Percentiles rank a stretch among this genome's conserved stretches.
phyloP scores from a whole-genome alignment of 2,329 filamentous ascomycete species.

The Cladophialophora exuberans region DNA sequence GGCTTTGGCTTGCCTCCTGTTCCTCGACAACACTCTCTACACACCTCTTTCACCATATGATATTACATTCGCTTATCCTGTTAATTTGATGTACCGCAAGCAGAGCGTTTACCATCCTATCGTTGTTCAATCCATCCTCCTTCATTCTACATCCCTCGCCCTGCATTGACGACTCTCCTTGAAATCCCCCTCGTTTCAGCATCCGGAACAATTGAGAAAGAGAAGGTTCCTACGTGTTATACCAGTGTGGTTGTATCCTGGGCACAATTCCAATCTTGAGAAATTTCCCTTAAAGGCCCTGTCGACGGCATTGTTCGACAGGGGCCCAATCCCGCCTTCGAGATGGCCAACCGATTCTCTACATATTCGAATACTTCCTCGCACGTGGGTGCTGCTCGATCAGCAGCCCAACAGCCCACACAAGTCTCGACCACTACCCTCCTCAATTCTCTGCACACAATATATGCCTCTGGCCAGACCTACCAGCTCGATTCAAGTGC shows the following conservation, averaged over 20 bases:
- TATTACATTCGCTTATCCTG: slow-evolving; percentile 12
- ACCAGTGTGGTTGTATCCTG: neutral
- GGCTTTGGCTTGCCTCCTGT: neutral
- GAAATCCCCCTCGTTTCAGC: slow-evolving; percentile 3
- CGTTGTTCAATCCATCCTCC: neutral
- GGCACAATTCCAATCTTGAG: neutral
- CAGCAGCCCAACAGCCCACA: slow-evolving; percentile 67
- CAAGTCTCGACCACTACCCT: slow-evolving; percentile 93
- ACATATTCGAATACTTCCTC: slow-evolving; percentile 65
- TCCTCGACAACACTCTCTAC: slow-evolving; percentile 1
- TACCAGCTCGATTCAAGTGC: slow-evolving; percentile 87
- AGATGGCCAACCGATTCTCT: slow-evolving; percentile 65
- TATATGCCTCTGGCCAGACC: slow-evolving; percentile 80
- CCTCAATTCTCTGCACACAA: slow-evolving; percentile 87
- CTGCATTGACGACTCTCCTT: slow-evolving; percentile 11
- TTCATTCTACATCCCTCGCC: neutral
- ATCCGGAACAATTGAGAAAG: neutral
- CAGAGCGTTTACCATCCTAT: neutral
- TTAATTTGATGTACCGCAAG: slow-evolving; percentile 2
- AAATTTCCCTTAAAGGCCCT: slow-evolving; percentile 16
- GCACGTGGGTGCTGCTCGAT: slow-evolving; percentile 58
- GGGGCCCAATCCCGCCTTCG: slow-evolving; percentile 18
- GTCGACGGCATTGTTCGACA: slow-evolving; percentile 27
- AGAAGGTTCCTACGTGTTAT: neutral
- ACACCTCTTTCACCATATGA: slow-evolving; percentile 4